These are phyloP conservation scores for Aspergillus ustus DNA, from an alignment of 2,329 filamentous ascomycete species.

Conservation along the genomic window DNA sequence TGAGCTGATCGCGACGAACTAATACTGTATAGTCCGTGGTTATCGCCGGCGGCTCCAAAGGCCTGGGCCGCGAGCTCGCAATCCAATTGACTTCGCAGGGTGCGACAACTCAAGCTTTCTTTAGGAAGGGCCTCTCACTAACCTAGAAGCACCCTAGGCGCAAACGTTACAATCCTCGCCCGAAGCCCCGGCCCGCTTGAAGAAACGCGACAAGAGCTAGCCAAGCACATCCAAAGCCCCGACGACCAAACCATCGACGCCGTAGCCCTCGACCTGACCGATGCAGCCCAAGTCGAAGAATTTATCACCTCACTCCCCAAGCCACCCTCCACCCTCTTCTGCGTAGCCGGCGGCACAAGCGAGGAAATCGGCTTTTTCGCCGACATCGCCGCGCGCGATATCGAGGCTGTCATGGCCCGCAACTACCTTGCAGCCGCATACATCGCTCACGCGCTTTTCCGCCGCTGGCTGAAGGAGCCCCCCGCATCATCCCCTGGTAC, in stretches of 20 bases:
- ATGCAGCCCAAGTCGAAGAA: not conserved
- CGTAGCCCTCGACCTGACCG: conserved; percentile 5
- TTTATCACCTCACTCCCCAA: not conserved
- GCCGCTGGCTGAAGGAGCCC: conserved; percentile 11
- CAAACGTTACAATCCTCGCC: conserved; percentile 12
- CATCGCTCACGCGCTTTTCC: conserved; percentile 14
- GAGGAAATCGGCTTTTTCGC: conserved; percentile 26
- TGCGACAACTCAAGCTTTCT: not conserved
- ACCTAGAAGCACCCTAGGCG: not conserved
- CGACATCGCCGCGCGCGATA: conserved; percentile 18
- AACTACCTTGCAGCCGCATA: conserved; percentile 20
- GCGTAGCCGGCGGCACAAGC: conserved; percentile 23
- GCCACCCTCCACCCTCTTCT: conserved; percentile 22
- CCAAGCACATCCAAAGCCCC: not conserved
- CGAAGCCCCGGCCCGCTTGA: not conserved
- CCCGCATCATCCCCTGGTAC: not conserved
- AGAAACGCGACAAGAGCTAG: not conserved
- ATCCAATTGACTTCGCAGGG: conserved; percentile 5
- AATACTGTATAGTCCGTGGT: conserved; percentile 6
- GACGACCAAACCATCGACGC: not conserved
- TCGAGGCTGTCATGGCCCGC: conserved; percentile 19
- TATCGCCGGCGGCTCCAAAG: conserved; percentile 18
- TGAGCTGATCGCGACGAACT: not conserved
- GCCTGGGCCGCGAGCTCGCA: conserved; percentile 10
- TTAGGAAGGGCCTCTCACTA: too few relatives aligned